Conservation (phyloP, 345 rosid genomes). For the Eucalyptus pauciflora region DNA sequence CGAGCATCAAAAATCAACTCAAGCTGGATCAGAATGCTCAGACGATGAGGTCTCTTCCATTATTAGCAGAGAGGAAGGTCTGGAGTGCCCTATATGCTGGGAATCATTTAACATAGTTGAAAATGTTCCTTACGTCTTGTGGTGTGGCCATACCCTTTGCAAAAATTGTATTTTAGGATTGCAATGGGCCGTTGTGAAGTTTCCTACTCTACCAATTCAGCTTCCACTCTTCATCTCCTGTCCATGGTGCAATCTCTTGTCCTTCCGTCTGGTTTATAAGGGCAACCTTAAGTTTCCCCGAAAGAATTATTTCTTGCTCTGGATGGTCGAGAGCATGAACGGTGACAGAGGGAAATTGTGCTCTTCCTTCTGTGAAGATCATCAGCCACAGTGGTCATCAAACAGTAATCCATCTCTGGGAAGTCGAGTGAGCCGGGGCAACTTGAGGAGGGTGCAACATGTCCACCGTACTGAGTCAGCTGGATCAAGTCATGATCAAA, state of each 20-base stretch:
- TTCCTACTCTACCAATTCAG: slow-evolving; percentile 67
- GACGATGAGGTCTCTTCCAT: slow-evolving; percentile 58
- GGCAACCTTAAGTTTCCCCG: slow-evolving; percentile 71
- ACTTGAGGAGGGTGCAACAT: slow-evolving; percentile 24
- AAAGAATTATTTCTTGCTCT: slow-evolving; percentile 80
- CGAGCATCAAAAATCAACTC: slow-evolving; percentile 13
- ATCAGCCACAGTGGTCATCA: slow-evolving; percentile 19
- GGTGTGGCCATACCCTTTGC: slow-evolving; percentile 96
- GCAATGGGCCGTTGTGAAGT: slow-evolving; percentile 65
- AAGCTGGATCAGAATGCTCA: slow-evolving; percentile 45
- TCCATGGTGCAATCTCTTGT: slow-evolving; percentile 84
- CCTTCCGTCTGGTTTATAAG: slow-evolving; percentile 64
- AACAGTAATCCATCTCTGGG: slow-evolving; percentile 8
- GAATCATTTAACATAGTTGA: slow-evolving; percentile 92
- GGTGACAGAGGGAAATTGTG: slow-evolving; percentile 46
- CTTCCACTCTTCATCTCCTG: slow-evolving; percentile 86
- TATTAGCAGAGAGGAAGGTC: slow-evolving; percentile 55
- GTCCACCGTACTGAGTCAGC: slow-evolving; percentile 17
- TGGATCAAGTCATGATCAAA: slow-evolving; percentile 5
- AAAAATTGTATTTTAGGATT: slow-evolving; percentile 79
- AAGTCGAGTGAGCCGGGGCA: slow-evolving; percentile 11
- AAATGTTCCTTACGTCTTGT: slow-evolving; percentile 75
- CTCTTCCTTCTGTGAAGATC: slow-evolving; percentile 20
- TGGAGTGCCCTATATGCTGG: slow-evolving; percentile 89
- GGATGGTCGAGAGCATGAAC: slow-evolving; percentile 96